phyloP scores from a whole-genome alignment of 1,139 yeast species.

The Kurtzmaniella quercitrusa region DNA sequence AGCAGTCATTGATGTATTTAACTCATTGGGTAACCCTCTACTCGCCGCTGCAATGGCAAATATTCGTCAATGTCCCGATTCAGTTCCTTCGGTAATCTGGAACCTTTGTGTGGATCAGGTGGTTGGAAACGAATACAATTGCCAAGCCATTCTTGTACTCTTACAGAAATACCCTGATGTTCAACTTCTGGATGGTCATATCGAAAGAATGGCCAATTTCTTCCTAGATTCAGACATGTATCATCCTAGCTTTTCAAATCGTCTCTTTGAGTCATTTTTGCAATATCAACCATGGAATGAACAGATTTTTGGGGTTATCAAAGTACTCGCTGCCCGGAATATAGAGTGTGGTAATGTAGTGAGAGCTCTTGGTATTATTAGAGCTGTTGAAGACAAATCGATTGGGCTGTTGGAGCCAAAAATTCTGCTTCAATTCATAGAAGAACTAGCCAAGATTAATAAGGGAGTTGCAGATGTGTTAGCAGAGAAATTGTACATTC shows the following conservation, averaged over 20 bases:
- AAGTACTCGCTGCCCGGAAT: constrained; percentile 3
- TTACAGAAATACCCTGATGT: constrained; percentile 7
- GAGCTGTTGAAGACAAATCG: background rate
- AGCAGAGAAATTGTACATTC: background rate
- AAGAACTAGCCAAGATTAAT: background rate
- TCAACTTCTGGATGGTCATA: constrained; percentile 3
- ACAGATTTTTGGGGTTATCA: background rate
- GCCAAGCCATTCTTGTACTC: constrained; percentile 10
- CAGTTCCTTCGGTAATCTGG: constrained; percentile 8
- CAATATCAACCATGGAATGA: constrained; percentile 6
- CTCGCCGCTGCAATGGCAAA: constrained; percentile 18
- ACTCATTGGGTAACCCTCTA: constrained; percentile 18
- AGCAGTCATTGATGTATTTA: background rate
- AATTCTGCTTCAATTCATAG: background rate
- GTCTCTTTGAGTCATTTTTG: constrained; percentile 9
- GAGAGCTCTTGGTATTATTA: constrained; percentile 5
- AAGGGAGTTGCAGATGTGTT: background rate
- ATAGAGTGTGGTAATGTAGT: constrained; percentile 4
- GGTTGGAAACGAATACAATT: constrained; percentile 5
- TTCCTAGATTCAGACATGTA: constrained; percentile 5
- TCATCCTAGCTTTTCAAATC: constrained; percentile 14
- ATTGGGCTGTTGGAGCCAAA: background rate
- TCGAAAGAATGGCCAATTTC: constrained; percentile 6
- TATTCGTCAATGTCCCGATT: constrained; percentile 5
- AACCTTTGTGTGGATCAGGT: constrained; percentile 1